Evolutionary conservation across 1,284 basidiomycete genomes (phyloP), one percentile per base, ranked within the genome.

Genomic region (Macrocystidia cucumis): DNA sequence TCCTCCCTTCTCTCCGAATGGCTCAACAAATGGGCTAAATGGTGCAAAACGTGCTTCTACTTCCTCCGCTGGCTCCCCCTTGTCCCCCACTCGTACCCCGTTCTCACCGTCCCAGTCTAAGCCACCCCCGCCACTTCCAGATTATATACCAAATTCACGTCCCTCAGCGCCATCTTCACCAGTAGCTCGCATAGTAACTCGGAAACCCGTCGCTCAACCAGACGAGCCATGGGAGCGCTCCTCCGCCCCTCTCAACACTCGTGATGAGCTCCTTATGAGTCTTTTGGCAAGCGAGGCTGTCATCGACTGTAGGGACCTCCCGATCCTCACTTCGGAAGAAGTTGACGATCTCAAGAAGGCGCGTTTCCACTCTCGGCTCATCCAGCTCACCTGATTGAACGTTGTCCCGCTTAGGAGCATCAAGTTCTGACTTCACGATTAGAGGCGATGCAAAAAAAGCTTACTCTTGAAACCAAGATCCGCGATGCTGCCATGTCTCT

Each of bases 301-400:
- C 19, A 78, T 89, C 16, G 84, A 89, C 48, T 86, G 85, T 48
- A 72, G 84, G 18, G 72, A 73, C 29, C 83, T 76, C 49, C 73
- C 81, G 34, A 78, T 91, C 14, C 65, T 89, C 29, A 74, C 67
- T 44, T 78, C 86, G 37, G 91, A 95, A 47, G 84, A 91, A 48
- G 83, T 91, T n/a, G 91, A 93, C 45, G 83, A 85, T 34, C 72
- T 91, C 47, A 92, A 91, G 65, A 89, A 88, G 75, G 89, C 87
- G 46, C 32, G 69, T 60, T 11, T 19, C 12, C 19, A 27, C 14
- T 9, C 18, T 32, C 20, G 6, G 2, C n/a, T 20, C 13, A 14
- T 2, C 4, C 9, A 8, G 26, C 30, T 12, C 24, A 9, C 14
- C 24, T 13, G 22, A 28, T 29, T 29, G 26, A 32, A 32, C 25